A percentile compares a stretch with the other conserved stretches of the same genome.
Evolutionary conservation across 352 stramenopile species (phyloP).

Genomic region (Phytophthora europaea): DNA sequence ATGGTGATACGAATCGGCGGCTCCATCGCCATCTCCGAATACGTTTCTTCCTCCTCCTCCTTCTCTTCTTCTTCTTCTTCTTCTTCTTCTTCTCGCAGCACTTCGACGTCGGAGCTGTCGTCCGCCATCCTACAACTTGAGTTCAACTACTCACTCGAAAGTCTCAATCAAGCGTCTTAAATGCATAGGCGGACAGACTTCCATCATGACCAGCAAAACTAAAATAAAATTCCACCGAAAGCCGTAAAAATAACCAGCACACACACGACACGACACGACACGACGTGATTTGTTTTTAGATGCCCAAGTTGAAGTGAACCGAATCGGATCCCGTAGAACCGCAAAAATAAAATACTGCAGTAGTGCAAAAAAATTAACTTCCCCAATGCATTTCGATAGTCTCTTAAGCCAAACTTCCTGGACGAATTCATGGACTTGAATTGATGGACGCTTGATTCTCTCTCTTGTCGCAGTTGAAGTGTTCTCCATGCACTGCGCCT

Average conservation of each 20-base stretch:
- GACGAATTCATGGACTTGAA: too few species aligned
- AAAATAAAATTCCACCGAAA: conserved; percentile 8
- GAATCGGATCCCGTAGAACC: neutral
- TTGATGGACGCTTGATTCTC: neutral
- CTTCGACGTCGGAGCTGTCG: conserved; percentile 24
- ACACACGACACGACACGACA: too few species aligned
- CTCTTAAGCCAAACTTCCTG: too few species aligned
- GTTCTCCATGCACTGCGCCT: neutral
- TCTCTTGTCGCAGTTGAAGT: neutral
- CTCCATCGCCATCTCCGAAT: conserved; percentile 15
- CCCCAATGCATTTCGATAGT: too few species aligned
- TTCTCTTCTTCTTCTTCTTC: conserved; percentile 7
- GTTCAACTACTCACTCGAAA: neutral
- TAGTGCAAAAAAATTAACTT: too few species aligned
- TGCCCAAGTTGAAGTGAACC: neutral
- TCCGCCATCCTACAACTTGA: conserved; percentile 19
- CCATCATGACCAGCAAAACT: conserved; percentile 8
- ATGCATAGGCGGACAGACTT: neutral
- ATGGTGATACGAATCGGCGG: conserved; percentile 30
- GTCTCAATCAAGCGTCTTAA: conserved; percentile 7
- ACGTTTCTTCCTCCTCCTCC: conserved; percentile 3
- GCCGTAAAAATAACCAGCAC: conserved; percentile 29
- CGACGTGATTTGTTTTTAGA: conserved; percentile 3
- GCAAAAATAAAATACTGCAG: too few species aligned
- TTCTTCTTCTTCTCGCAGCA: conserved; percentile 10